Evolutionary conservation across 352 stramenopile genomes (phyloP).

Genomic region (Pseudoperonospora humuli): DNA sequence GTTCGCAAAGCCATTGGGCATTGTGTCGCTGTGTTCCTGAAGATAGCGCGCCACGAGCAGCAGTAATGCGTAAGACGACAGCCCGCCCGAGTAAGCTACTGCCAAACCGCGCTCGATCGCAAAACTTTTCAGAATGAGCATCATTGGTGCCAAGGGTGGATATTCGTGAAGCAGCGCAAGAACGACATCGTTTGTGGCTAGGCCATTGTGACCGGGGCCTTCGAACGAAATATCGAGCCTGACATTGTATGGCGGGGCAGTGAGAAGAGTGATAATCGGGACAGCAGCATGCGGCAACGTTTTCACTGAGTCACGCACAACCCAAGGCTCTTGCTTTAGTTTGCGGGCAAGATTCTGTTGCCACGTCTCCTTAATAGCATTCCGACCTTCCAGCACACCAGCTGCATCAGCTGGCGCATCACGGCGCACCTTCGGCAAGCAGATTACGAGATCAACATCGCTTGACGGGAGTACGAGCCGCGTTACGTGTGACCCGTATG

Average conservation of each 20-base stretch:
- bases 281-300: constrained; percentile 95
- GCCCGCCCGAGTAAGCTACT: constrained; percentile 93
- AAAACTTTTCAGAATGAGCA: constrained; percentile 95
- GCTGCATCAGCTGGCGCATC: constrained; percentile 92
- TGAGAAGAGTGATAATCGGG: constrained; percentile 94
- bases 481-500: constrained; percentile 96
- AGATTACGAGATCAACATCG: constrained; percentile 97
- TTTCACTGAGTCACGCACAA: constrained; percentile 92
- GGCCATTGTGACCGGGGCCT: constrained; percentile 91
- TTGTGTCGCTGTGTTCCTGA: constrained; percentile 72
- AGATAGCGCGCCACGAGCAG: constrained; percentile 94
- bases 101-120: constrained; percentile 89
- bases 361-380: constrained; percentile 97
- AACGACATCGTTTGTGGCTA: constrained; percentile 92
- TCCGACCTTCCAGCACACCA: constrained; percentile 94
- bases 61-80: constrained; percentile 94
- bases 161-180: constrained; percentile 89
- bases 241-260: constrained; percentile 66
- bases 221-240: constrained; percentile 96
- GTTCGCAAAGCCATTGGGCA: constrained; percentile 56
- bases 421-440: constrained; percentile 93
- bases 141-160: constrained; percentile 90
- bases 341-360: constrained; percentile 95
- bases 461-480: constrained; percentile 93
- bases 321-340: constrained; percentile 89